These are phyloP conservation scores for Globomyces pollinis-pini DNA, from an alignment of 192 early-diverging fungal species.

Conservation along the genomic window DNA sequence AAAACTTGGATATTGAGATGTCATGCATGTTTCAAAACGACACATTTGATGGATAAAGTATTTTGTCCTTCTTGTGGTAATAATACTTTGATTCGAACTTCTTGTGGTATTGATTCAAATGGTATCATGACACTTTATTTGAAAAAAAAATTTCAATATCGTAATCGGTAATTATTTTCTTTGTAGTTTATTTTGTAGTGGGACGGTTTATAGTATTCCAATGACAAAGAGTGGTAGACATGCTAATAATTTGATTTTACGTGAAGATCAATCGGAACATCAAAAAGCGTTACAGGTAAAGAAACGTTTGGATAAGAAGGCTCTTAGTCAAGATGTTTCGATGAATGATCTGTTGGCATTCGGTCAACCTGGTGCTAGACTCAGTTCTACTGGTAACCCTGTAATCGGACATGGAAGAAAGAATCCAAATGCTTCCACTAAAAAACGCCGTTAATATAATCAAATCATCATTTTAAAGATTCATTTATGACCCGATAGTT, in stretches of 20 bases:
- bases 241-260: conserved; percentile 62
- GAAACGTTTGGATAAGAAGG: conserved; percentile 13
- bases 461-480: neutral
- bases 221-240: conserved; percentile 70
- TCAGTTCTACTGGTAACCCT: conserved; percentile 9
- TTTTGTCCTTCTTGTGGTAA: conserved; percentile 93
- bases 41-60: conserved; percentile 75
- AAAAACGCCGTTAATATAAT: conserved; percentile 6
- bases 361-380: conserved; percentile 3
- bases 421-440: conserved; percentile 33
- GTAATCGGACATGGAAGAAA: conserved; percentile 36
- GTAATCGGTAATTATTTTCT: no score
- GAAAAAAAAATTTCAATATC: conserved; percentile 86
- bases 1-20: conserved; percentile 89
- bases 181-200: no score
- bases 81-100: conserved; percentile 74
- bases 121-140: conserved; percentile 77
- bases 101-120: conserved; percentile 68
- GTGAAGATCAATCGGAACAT: conserved; percentile 90
- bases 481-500: neutral
- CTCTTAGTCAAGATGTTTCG: neutral
- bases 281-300: conserved; percentile 29
- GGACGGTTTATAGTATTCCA: conserved; percentile 84
- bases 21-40: conserved; percentile 85
- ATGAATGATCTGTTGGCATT: neutral